phyloP scores from a whole-genome alignment of 805 yeast species.

The Wickerhamiella occidentalis region DNA sequence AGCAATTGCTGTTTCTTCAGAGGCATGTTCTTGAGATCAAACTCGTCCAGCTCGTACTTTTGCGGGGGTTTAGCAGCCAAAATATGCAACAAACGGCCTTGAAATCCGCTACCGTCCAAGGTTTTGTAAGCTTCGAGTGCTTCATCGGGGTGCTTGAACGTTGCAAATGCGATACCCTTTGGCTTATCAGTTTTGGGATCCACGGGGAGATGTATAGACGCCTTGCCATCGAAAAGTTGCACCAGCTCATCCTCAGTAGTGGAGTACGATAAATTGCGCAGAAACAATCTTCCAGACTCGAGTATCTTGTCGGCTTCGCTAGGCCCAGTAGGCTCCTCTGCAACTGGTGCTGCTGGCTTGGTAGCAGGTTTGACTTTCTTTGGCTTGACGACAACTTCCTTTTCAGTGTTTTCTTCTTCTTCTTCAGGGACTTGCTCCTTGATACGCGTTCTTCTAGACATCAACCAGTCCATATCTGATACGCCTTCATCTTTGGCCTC shows the following conservation, averaged over 20 bases:
- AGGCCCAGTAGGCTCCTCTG: neutral
- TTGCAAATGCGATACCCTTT: conserved; percentile 84
- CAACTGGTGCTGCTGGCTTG: neutral
- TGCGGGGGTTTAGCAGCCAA: conserved; percentile 76
- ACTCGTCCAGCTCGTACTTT: conserved; percentile 75
- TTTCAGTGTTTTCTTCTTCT: neutral
- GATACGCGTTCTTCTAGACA: conserved; percentile 60
- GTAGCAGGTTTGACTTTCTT: neutral
- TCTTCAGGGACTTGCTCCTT: conserved; percentile 32
- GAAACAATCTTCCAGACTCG: conserved; percentile 68
- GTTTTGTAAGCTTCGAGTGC: conserved; percentile 65
- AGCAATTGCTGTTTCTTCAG: conserved; percentile 81
- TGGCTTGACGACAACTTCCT: neutral
- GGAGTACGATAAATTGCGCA: conserved; percentile 72
- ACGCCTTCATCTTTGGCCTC: conserved; percentile 40
- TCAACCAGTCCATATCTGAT: conserved; percentile 81
- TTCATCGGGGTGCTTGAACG: conserved; percentile 52
- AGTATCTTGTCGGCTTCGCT: conserved; percentile 32
- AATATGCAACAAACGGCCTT: conserved; percentile 85
- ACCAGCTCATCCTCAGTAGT: conserved; percentile 70
- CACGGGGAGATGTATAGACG: conserved; percentile 80
- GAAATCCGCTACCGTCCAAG: conserved; percentile 80
- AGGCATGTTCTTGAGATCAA: conserved; percentile 81
- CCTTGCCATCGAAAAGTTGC: conserved; percentile 53
- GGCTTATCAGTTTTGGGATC: conserved; percentile 84